Conservation (phyloP, 2,329 filamentous ascomycete genomes). For the Aureobasidium sp. region DNA sequence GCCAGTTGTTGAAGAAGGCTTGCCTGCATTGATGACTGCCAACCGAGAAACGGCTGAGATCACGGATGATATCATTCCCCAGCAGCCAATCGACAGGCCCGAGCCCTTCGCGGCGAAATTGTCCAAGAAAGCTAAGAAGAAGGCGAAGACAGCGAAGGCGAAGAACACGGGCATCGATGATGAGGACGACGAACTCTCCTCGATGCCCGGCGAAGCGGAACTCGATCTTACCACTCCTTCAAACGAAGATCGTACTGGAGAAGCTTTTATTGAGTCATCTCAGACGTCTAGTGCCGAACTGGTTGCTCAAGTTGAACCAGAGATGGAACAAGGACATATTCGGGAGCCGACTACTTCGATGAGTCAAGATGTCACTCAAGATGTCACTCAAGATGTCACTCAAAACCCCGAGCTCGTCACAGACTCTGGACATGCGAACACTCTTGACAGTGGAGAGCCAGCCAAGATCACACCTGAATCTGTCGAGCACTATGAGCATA, state of each 20-base stretch:
- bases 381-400: background rate
- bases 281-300: background rate
- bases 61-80: background rate
- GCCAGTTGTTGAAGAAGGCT: background rate
- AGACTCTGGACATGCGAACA: background rate
- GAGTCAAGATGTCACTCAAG: background rate
- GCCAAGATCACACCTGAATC: too few relatives aligned
- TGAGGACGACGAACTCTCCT: background rate
- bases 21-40: background rate
- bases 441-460: background rate
- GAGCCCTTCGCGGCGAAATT: background rate
- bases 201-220: background rate
- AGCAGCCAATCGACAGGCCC: background rate
- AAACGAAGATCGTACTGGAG: background rate
- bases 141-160: conserved; percentile 1
- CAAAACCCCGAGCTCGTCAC: background rate
- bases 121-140: conserved; percentile 29
- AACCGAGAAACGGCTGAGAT: background rate
- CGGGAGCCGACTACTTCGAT: background rate
- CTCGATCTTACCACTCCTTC: background rate
- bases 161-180: background rate
- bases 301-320: background rate
- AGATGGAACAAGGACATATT: background rate
- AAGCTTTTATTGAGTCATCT: background rate
- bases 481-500: background rate